Evolutionary conservation across 768 basidiomycete species (phyloP).

Genomic region (Neoboletus subvelutipes): DNA sequence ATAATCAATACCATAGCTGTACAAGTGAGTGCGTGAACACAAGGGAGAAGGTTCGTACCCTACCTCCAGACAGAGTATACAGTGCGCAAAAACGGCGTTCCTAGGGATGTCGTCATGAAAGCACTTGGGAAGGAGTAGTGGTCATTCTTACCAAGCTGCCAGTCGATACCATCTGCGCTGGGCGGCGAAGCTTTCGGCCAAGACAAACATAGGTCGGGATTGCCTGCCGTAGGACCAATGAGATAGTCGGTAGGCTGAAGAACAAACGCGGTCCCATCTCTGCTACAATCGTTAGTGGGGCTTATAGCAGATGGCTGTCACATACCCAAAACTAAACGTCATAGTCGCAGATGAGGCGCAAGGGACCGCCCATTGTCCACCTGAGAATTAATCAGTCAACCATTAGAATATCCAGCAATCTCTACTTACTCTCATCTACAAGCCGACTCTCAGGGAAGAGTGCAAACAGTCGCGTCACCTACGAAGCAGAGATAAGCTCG

Average conservation of each 20-base stretch:
- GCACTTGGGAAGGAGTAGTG: background rate
- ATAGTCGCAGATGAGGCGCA: conserved; percentile 60
- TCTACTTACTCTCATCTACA: conserved; percentile 54
- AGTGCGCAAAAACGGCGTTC: conserved; percentile 65
- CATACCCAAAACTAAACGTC: conserved; percentile 70
- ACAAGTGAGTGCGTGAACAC: conserved; percentile 2
- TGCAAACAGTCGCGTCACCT: conserved; percentile 71
- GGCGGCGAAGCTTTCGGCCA: conserved; percentile 73
- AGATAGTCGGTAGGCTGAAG: conserved; percentile 76
- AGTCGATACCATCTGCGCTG: conserved; percentile 73
- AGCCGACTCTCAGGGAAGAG: conserved; percentile 63
- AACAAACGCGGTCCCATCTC: conserved; percentile 44
- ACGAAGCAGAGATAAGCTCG: conserved; percentile 6
- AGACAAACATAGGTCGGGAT: conserved; percentile 66
- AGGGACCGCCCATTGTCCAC: conserved; percentile 75
- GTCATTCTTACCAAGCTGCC: conserved; percentile 65
- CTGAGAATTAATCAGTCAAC: conserved; percentile 25
- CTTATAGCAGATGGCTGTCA: background rate
- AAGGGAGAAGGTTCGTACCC: conserved; percentile 1
- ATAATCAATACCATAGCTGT: conserved; percentile 69
- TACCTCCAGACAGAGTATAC: conserved; percentile 81
- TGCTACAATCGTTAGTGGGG: conserved; percentile 9
- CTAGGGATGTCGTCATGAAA: conserved; percentile 31
- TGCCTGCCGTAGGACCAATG: conserved; percentile 64
- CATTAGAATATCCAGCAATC: background rate